Evolutionary conservation across 2,329 filamentous ascomycete species (phyloP).

Genomic region (Exophiala spinifera): DNA sequence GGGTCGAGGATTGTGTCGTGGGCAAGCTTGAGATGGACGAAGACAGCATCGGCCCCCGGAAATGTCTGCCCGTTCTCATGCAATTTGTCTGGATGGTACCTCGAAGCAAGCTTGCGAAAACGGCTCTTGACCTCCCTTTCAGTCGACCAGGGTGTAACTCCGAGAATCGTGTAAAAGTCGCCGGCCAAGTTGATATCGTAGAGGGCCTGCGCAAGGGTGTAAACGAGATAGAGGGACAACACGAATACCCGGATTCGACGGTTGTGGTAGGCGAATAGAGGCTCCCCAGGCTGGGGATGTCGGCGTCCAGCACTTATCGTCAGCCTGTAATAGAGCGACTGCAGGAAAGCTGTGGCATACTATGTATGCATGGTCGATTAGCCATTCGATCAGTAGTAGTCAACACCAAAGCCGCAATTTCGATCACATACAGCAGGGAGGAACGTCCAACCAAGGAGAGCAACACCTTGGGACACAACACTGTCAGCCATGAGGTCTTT

Average conservation of each 20-base stretch:
- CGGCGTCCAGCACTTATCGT: constrained; percentile 87
- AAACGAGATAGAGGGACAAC: constrained; percentile 77
- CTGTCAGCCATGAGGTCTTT: constrained; percentile 29
- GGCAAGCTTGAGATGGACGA: constrained; percentile 78
- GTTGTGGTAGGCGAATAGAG: constrained; percentile 69
- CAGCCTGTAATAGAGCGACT: constrained; percentile 80
- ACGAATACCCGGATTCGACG: constrained; percentile 80
- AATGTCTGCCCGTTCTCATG: constrained; percentile 31
- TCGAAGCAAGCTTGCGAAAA: constrained; percentile 71
- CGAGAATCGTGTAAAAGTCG: constrained; percentile 77
- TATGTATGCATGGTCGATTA: constrained; percentile 36
- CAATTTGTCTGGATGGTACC: constrained; percentile 82
- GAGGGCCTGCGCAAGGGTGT: constrained; percentile 91
- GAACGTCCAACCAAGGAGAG: constrained; percentile 60
- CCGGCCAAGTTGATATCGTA: constrained; percentile 68
- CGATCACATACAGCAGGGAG: constrained; percentile 54
- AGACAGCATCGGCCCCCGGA: constrained; percentile 48
- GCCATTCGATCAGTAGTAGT: not conserved
- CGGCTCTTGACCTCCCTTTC: constrained; percentile 78
- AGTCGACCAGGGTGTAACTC: constrained; percentile 61
- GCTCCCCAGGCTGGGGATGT: constrained; percentile 65
- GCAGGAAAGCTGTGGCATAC: constrained; percentile 74
- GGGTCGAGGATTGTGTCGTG: constrained; percentile 79
- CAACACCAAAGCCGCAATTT: not conserved
- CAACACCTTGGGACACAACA: constrained; percentile 48